Conservation (phyloP, 345 rosid genomes). For the Populus deltoides region DNA sequence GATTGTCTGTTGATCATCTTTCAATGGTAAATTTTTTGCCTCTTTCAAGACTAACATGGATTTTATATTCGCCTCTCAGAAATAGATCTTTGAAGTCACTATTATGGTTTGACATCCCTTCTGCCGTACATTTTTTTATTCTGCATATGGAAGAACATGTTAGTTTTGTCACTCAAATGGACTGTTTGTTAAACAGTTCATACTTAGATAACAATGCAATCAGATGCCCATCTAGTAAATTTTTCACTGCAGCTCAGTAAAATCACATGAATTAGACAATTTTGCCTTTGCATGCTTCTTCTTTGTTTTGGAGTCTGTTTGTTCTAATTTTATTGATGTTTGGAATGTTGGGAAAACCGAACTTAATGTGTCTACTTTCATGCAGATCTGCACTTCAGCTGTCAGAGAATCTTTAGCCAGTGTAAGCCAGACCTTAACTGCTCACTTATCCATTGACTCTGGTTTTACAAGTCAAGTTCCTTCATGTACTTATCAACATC, state of each 20-base stretch:
- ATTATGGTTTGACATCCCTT: background rate
- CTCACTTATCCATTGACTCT: conserved; percentile 37
- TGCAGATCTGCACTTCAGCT: conserved; percentile 82
- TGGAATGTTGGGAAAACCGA: background rate
- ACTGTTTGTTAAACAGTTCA: background rate
- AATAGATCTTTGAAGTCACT: background rate
- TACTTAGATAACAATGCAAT: background rate
- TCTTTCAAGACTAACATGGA: background rate
- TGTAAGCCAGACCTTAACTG: conserved; percentile 60
- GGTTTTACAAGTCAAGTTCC: conserved; percentile 38
- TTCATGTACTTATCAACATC: background rate
- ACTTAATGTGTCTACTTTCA: conserved; percentile 12
- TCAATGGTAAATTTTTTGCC: conserved; percentile 42
- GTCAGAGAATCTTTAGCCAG: conserved; percentile 83
- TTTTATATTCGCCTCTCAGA: background rate
- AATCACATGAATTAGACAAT: background rate
- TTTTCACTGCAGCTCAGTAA: background rate
- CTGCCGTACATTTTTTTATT: background rate
- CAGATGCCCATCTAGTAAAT: background rate
- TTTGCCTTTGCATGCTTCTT: background rate
- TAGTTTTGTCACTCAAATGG: background rate
- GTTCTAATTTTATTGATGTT: background rate
- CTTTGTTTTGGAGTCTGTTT: background rate
- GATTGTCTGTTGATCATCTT: conserved; percentile 59
- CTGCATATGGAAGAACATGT: background rate